Evolutionary conservation across 345 rosid genomes (phyloP).

Genomic region (Linum usitatissimum): DNA sequence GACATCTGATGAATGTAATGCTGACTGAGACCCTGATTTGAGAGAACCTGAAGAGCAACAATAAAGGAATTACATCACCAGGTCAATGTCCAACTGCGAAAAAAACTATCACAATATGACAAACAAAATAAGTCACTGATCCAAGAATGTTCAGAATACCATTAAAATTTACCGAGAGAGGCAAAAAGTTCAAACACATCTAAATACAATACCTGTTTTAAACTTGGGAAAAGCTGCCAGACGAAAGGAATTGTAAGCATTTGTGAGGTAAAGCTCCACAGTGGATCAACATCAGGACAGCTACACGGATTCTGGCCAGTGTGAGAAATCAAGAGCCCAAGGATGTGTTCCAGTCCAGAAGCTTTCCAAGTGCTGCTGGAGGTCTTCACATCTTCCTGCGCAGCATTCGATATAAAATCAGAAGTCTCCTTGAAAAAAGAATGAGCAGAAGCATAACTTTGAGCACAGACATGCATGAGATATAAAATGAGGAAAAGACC

Average conservation of each 20-base stretch:
- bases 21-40: constrained; percentile 48
- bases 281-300: constrained; percentile 57
- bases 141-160: background rate
- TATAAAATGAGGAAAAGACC: background rate
- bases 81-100: background rate
- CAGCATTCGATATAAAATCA: background rate
- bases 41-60: constrained; percentile 49
- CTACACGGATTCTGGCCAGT: constrained; percentile 49
- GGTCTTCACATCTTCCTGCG: constrained; percentile 48
- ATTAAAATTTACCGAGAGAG: background rate
- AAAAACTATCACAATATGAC: background rate
- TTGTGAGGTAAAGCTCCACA: constrained; percentile 66
- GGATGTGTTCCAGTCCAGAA: constrained; percentile 54
- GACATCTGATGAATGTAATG: constrained; percentile 76
- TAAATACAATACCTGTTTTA: constrained; percentile 52
- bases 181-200: background rate
- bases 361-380: constrained; percentile 19
- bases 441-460: background rate
- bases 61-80: constrained; percentile 1
- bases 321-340: constrained; percentile 50
- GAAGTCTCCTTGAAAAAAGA: background rate
- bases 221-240: constrained; percentile 67
- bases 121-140: background rate
- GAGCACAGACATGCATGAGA: background rate
- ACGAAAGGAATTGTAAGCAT: constrained; percentile 81